These are phyloP conservation scores for Pichia cabralensis DNA, from an alignment of 805 yeast species.

Conservation along the genomic window DNA sequence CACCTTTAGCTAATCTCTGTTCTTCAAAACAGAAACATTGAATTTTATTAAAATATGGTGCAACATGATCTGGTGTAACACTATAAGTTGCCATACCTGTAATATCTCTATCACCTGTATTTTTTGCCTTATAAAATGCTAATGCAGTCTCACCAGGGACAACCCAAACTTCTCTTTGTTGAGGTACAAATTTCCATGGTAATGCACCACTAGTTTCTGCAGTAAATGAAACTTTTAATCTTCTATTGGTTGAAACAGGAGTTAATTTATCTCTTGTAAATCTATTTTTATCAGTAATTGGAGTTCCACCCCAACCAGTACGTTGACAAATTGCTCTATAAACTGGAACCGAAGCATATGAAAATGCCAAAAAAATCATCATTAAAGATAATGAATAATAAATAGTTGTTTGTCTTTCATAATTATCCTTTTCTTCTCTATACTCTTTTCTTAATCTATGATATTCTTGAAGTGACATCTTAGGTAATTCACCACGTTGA, in stretches of 20 bases:
- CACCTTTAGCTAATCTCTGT: constrained; percentile 87
- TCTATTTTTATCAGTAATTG: constrained; percentile 71
- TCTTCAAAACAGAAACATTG: constrained; percentile 99
- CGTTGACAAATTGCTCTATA: constrained; percentile 87
- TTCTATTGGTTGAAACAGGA: constrained; percentile 77
- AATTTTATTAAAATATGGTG: constrained; percentile 92
- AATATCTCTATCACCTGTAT: constrained; percentile 75
- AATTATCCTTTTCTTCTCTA: constrained; percentile 19
- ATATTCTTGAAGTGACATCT: constrained; percentile 25
- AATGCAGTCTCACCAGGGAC: constrained; percentile 97
- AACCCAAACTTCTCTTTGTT: constrained; percentile 84
- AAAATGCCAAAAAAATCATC: constrained; percentile 59
- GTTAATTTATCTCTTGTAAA: constrained; percentile 81
- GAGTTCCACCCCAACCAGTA: constrained; percentile 95
- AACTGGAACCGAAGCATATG: constrained; percentile 88
- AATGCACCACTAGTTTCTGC: constrained; percentile 83
- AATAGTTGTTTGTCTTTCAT: constrained; percentile 44
- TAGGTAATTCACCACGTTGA: constrained; percentile 17
- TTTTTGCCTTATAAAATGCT: constrained; percentile 90
- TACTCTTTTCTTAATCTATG: constrained; percentile 19
- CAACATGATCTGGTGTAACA: constrained; percentile 92
- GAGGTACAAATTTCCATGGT: constrained; percentile 94
- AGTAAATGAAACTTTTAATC: constrained; percentile 79
- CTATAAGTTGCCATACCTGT: constrained; percentile 98
- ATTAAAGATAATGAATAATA: constrained; percentile 62